phyloP scores from a whole-genome alignment of 192 early-diverging fungal species.

The Thamnidium elegans region DNA sequence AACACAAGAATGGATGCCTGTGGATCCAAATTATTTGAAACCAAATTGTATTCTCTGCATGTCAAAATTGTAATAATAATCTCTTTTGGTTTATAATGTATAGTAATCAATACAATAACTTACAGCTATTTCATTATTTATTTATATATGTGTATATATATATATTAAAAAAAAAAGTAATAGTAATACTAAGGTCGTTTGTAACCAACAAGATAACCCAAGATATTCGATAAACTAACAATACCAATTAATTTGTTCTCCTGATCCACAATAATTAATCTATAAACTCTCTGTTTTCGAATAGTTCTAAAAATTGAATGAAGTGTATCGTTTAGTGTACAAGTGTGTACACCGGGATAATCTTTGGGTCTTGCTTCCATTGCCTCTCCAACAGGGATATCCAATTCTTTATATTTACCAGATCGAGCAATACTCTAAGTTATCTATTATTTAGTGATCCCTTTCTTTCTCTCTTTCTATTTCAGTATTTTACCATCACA shows the following conservation, averaged over 20 bases:
- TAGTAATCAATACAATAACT: too few species aligned
- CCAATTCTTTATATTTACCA: slow-evolving; percentile 71
- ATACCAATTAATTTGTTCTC: slow-evolving; percentile 79
- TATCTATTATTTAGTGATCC: not conserved
- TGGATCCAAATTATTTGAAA: too few species aligned
- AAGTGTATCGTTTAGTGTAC: slow-evolving; percentile 82
- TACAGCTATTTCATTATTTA: too few species aligned
- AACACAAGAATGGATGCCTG: too few species aligned
- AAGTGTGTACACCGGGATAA: slow-evolving; percentile 93
- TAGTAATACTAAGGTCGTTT: slow-evolving; percentile 3
- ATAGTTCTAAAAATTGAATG: slow-evolving; percentile 88
- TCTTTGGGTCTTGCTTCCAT: slow-evolving; percentile 83
- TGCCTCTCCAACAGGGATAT: slow-evolving; percentile 86
- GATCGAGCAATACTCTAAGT: slow-evolving; percentile 61
- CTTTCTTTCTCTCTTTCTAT: not conserved
- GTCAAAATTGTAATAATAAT: too few species aligned
- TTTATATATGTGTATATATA: too few species aligned
- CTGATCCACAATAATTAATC: slow-evolving; percentile 88
- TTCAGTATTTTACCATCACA: slow-evolving; percentile 68
- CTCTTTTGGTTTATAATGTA: too few species aligned
- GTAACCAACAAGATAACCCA: slow-evolving; percentile 57
- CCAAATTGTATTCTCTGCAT: too few species aligned
- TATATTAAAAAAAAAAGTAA: not conserved
- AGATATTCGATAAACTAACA: slow-evolving; percentile 82
- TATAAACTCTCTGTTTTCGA: slow-evolving; percentile 79